Base-by-base conservation (phyloP, 2,329 filamentous ascomycete species). In the Bertia moriformis region DNA sequence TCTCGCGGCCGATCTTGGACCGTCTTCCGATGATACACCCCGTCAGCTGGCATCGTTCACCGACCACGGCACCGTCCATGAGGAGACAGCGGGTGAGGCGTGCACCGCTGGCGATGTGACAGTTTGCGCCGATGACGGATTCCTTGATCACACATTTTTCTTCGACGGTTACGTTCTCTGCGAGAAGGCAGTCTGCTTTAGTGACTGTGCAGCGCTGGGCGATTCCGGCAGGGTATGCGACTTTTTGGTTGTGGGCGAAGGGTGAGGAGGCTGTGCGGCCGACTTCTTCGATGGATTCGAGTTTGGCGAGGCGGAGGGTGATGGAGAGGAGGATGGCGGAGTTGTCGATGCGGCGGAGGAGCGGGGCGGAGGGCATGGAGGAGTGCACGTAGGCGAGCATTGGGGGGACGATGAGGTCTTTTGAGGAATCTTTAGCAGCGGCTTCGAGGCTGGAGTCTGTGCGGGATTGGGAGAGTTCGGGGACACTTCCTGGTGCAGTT, bases 111-210 rank as follows among this genome's bases (percentile, higher is more conserved):
- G 64, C 66, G 37, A 79, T 76, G 39, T 66, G 64, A 50, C 70
- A 75, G 40, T 73, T 73, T 1, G 69, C 60, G 3, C 75, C 74
- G 22, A 79, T 70, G 27, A 77, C 69, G 29, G 59, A 67, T 45
- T 77, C 71, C 47, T 78, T 78, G 56, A 80, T 67, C 41, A 73
- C 72, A 38, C 60, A 65, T 41, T 72, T 70, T 40, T 69, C 66
- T 44, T 70, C 71, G 3, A 79, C 64, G 0, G 65, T 69, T 30
- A 74, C 69, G 49, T 78, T 78, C 33, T 70, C 66, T 4, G 63
- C 73, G 7, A 79, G 61, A 0, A 79, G 57, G 39, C 63, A 69
- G 51, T 76, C 73, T 36, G 66, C 61, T 40, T 66, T 62, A 33
- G 69, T 69, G n/a, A 79, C 66, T 4, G 71, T 72, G 47, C 66